These are phyloP conservation scores for Starmerella apis DNA, from an alignment of 805 yeast species.

Conservation along the genomic window DNA sequence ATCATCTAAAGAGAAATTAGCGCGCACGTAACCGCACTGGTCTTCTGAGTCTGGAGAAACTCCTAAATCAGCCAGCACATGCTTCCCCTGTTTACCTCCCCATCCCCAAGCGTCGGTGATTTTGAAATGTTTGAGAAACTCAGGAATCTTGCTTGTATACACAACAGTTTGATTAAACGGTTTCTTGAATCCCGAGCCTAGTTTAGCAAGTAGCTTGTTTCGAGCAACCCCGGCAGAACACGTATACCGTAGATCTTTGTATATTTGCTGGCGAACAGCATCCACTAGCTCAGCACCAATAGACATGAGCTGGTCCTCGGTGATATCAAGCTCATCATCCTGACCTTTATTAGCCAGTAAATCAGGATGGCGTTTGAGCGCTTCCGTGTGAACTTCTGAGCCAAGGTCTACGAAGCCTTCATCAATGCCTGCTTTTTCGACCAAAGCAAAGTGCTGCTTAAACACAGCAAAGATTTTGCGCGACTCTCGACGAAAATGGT, in stretches of 20 bases:
- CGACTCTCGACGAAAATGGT: constrained; percentile 83
- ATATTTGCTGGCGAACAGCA: constrained; percentile 46
- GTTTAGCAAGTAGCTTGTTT: constrained; percentile 68
- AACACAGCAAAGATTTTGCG: constrained; percentile 64
- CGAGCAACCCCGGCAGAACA: constrained; percentile 83
- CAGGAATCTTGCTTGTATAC: constrained; percentile 37
- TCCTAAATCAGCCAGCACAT: constrained; percentile 41
- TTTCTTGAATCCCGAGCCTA: constrained; percentile 75
- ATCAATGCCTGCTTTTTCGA: constrained; percentile 93
- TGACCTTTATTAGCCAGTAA: constrained; percentile 22
- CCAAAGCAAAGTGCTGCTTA: constrained; percentile 48
- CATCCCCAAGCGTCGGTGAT: constrained; percentile 74
- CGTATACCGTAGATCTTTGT: constrained; percentile 55
- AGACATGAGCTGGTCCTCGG: constrained; percentile 71
- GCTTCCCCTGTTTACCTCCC: constrained; percentile 81
- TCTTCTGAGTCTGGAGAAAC: constrained; percentile 37
- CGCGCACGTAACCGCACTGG: constrained; percentile 34
- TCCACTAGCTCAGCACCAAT: constrained; percentile 54
- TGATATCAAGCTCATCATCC: constrained; percentile 43
- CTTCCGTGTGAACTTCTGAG: constrained; percentile 40
- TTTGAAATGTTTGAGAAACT: constrained; percentile 51
- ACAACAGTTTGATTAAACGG: constrained; percentile 82
- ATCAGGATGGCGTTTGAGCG: constrained; percentile 41
- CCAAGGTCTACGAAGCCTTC: constrained; percentile 86
- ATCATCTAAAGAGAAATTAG: constrained; percentile 4